Evolutionary conservation across 2,329 filamentous ascomycete genomes (phyloP), one percentile per base, ranked within the genome.

Genomic region (Fusarium sp.): DNA sequence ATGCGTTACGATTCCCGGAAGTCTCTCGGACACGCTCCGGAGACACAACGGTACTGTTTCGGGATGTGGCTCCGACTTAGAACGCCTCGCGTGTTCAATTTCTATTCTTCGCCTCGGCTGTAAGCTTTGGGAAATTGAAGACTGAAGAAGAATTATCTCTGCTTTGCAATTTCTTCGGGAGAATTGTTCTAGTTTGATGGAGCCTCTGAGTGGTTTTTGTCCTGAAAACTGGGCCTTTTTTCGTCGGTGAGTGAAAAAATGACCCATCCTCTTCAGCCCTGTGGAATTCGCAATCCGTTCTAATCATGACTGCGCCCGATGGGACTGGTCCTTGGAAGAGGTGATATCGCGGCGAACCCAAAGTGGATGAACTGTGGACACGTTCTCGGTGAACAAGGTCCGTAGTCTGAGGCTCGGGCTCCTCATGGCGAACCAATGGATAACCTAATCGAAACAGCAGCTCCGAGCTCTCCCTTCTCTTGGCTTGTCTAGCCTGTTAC

Each of bases 141-240:
- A 40, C 27, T 47, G 15, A 56, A 27, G 45, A 35, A 37, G 43
- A 64, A 22, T 15, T 20, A 20, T 40, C 59, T 27, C 43, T 63
- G 47, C 38, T 66, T 45, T 37, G 33, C 37, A 11, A 17, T 27
- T 58, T 59, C 57, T 56, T 40, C 33, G 50, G 60, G 59, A 67
- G 61, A 40, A 40, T 38, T 52, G 33, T 45, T 35, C 35, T 22
- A 60, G 22, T n/a, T 64, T 47, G 33, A 61, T 62, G 58, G 60
- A 62, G 54, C 47, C 47, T 59, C 40, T 74, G 68, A 61, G 71
- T 45, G 47, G 32, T 68, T 73, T 73, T 68, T 54, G 52, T 50
- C 33, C 68, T 40, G 47, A 74, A 73, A 73, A 67, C 65, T 58
- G 69, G 71, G 71, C 45, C 40, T 40, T n/a, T n/a, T 70, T 63